phyloP scores from a whole-genome alignment of 2,329 filamentous ascomycete genomes.

The Alternaria arborescens region DNA sequence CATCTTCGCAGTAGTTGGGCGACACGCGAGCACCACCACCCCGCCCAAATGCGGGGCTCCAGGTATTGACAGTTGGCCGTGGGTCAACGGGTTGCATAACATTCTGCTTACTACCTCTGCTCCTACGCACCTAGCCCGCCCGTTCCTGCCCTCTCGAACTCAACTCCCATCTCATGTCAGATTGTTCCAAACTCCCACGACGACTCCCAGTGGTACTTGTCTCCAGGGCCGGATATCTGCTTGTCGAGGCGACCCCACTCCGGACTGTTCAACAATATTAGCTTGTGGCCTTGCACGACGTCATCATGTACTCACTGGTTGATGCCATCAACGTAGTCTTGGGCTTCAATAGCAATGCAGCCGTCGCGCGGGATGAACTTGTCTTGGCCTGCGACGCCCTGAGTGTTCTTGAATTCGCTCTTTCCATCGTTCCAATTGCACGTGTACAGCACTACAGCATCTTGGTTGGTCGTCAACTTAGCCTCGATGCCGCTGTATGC shows the following conservation, averaged over 20 bases:
- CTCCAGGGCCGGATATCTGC: conserved; percentile 43
- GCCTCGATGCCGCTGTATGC: conserved; percentile 45
- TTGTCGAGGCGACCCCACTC: conserved; percentile 45
- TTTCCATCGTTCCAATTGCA: conserved; percentile 50
- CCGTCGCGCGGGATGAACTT: conserved; percentile 46
- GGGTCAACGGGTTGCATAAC: conserved; percentile 7
- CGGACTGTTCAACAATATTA: conserved; percentile 38
- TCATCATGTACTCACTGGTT: conserved; percentile 40
- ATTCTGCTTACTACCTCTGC: conserved; percentile 13
- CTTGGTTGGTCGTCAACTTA: conserved; percentile 43
- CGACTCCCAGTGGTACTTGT: conserved; percentile 46
- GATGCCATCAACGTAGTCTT: conserved; percentile 48
- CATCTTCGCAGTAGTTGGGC: conserved; percentile 5
- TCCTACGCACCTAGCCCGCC: conserved; percentile 4
- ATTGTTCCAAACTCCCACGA: conserved; percentile 45
- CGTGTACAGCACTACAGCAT: conserved; percentile 45
- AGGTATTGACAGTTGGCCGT: conserved; percentile 10
- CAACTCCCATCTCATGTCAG: conserved; percentile 8
- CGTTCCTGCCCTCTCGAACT: background rate
- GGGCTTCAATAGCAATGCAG: conserved; percentile 46
- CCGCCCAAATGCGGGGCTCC: conserved; percentile 28
- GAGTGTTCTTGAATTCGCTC: conserved; percentile 46
- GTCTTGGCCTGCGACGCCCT: conserved; percentile 39
- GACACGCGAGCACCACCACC: conserved; percentile 12
- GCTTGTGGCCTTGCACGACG: conserved; percentile 13